Evolutionary conservation across 345 rosid genomes (phyloP).

Genomic region (Anacardium occidentale): DNA sequence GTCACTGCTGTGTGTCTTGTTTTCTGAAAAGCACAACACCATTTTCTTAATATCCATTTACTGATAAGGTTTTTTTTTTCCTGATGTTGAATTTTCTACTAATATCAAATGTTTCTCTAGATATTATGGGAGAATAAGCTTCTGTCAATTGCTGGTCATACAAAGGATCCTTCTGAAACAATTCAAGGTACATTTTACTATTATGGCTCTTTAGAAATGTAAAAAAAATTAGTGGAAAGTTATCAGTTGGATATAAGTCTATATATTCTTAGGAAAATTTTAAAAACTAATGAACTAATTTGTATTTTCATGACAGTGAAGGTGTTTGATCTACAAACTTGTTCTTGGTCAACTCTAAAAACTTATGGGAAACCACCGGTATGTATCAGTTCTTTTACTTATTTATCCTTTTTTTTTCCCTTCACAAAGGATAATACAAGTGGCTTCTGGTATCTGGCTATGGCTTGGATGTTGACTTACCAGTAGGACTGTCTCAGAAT

Average conservation of each 20-base stretch:
- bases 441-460: not conserved
- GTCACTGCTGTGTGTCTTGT: conserved; percentile 21
- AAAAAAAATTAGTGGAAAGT: not conserved
- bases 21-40: conserved; percentile 16
- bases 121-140: conserved; percentile 90
- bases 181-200: conserved; percentile 60
- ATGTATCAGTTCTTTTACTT: conserved; percentile 28
- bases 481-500: not conserved
- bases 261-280: not conserved
- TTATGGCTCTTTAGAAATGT: not conserved
- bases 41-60: conserved; percentile 25
- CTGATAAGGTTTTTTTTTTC: conserved; percentile 23
- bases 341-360: conserved; percentile 82
- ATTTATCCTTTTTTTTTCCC: conserved; percentile 2
- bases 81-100: conserved; percentile 22
- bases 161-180: conserved; percentile 85
- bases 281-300: conserved; percentile 3
- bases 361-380: conserved; percentile 98
- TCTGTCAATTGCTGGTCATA: conserved; percentile 90
- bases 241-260: not conserved
- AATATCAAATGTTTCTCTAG: conserved; percentile 41
- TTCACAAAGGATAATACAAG: not conserved
- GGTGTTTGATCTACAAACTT: conserved; percentile 72
- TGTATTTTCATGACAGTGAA: conserved; percentile 59
- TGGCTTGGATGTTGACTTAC: not conserved